Conservation (phyloP, 2,329 filamentous ascomycete species). For the Ophidiomyces ophidiicola region DNA sequence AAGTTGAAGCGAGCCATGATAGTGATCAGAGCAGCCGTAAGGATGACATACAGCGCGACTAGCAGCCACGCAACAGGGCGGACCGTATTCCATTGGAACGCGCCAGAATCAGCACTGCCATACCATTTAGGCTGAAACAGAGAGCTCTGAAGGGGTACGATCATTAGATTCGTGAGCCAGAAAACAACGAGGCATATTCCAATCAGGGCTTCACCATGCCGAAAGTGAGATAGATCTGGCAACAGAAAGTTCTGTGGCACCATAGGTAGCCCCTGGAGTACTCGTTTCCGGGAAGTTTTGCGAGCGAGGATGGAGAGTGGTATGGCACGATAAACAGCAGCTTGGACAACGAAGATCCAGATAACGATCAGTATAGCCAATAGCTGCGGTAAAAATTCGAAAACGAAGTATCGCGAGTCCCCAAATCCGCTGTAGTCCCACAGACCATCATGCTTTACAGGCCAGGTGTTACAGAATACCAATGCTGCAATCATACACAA, state of each 20-base stretch:
- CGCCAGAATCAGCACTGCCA: slow-evolving; percentile 43
- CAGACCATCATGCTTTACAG: slow-evolving; percentile 50
- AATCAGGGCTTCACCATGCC: slow-evolving; percentile 54
- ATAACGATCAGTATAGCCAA: slow-evolving; percentile 59
- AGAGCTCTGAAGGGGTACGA: slow-evolving; percentile 67
- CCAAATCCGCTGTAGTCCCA: slow-evolving; percentile 57
- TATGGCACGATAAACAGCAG: slow-evolving; percentile 60
- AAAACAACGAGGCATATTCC: slow-evolving; percentile 55
- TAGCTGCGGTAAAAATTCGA: slow-evolving; percentile 72
- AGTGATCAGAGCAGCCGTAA: slow-evolving; percentile 47
- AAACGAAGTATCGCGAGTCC: slow-evolving; percentile 67
- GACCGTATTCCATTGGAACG: slow-evolving; percentile 70
- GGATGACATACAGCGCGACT: slow-evolving; percentile 58
- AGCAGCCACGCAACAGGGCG: slow-evolving; percentile 68
- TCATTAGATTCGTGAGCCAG: slow-evolving; percentile 63
- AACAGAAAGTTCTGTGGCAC: slow-evolving; percentile 54
- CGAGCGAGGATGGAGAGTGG: slow-evolving; percentile 65
- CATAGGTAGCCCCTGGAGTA: slow-evolving; percentile 50
- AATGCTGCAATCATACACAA: slow-evolving; percentile 60
- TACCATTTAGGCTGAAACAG: slow-evolving; percentile 58
- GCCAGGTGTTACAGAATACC: slow-evolving; percentile 60
- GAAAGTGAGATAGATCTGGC: slow-evolving; percentile 55
- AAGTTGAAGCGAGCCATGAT: slow-evolving; percentile 54
- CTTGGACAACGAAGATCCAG: slow-evolving; percentile 63
- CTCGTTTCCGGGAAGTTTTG: slow-evolving; percentile 46